Evolutionary conservation across 257 asterid species (phyloP), one percentile per base, ranked within the genome.

Genomic region (Nyctanthes arbortristis): DNA sequence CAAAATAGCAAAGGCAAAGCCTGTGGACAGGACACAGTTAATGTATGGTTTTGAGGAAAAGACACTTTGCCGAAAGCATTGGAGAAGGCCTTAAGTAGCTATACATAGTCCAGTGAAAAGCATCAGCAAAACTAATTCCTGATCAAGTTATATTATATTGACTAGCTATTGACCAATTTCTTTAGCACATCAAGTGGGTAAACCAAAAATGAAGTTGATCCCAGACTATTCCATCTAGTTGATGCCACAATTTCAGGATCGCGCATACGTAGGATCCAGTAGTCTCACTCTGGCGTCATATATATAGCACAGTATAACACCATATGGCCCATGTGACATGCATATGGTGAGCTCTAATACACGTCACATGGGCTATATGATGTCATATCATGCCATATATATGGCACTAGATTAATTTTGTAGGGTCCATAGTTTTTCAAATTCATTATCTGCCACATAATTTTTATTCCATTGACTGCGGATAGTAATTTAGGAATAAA

Each of bases 41-140:
- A 43, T 43, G 24, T 16, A 16, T 4, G 24, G 54, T 43, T 43
- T 14, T 3, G n/a, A 43, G 54, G n/a, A 43, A 43, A 43, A 43
- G n/a, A 16, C 5, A 43, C 0, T 8, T 43, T n/a, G 14, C 54
- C 1, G 24, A 5, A 20, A 20, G n/a, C 5, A 9, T 4, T 43
- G 10, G 52, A 43, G 54, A 24, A 43, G n/a, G 10, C 54, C 10
- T 45, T 45, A 14, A 45, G n/a, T 6, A 43, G 54, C 9, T 43
- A 12, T 43, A 43, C 24, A 1, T 3, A 43, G 9, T 16, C 7
- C 24, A 43, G n/a, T 43, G 24, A 71, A 67, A 29, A 49, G 66
- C 37, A 29, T 52, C 61, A n/a, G n/a, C n/a, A n/a, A 54, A 61
- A 55, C 59, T 54, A 60, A 71, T 66, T 37, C 56, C 34, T 37